phyloP scores from a whole-genome alignment of 2,329 filamentous ascomycete species.

The Aspergillus melleus region DNA sequence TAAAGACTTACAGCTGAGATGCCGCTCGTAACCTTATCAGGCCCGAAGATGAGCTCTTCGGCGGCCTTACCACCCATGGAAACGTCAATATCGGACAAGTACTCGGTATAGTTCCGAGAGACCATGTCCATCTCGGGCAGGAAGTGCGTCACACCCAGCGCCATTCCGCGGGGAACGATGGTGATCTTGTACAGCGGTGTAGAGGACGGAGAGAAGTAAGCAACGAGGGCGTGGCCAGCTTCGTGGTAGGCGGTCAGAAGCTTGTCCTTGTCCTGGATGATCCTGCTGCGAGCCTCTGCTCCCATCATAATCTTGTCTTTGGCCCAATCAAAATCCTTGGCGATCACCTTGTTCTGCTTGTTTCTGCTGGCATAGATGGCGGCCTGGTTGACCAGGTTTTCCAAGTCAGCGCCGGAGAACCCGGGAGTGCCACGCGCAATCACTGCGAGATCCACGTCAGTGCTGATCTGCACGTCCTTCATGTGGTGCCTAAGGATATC shows the following conservation, averaged over 20 bases:
- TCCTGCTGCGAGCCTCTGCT: constrained; percentile 82
- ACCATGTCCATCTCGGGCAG: constrained; percentile 92
- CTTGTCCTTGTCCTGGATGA: constrained; percentile 92
- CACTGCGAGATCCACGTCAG: constrained; percentile 78
- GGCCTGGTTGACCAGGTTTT: constrained; percentile 95
- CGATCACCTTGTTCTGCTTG: constrained; percentile 72
- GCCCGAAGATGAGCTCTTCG: constrained; percentile 87
- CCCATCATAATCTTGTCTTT: constrained; percentile 99
- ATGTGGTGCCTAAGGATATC: constrained; percentile 93
- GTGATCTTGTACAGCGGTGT: constrained; percentile 94
- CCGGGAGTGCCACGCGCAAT: constrained; percentile 87
- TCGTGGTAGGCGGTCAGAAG: constrained; percentile 95
- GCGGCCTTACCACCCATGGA: constrained; percentile 82
- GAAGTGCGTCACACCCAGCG: constrained; percentile 82
- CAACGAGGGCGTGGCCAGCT: constrained; percentile 89
- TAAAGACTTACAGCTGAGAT: constrained; percentile 67
- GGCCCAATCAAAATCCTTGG: constrained; percentile 89
- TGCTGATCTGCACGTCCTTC: constrained; percentile 79
- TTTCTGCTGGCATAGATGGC: constrained; percentile 91
- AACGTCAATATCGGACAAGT: constrained; percentile 75
- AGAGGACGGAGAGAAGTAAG: constrained; percentile 74
- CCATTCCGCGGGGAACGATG: constrained; percentile 85
- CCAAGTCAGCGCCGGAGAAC: constrained; percentile 91
- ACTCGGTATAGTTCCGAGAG: constrained; percentile 81
- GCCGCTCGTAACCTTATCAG: constrained; percentile 88